Base-by-base conservation (phyloP, 1,284 basidiomycete genomes). In the Cryptococcus sp. region DNA sequence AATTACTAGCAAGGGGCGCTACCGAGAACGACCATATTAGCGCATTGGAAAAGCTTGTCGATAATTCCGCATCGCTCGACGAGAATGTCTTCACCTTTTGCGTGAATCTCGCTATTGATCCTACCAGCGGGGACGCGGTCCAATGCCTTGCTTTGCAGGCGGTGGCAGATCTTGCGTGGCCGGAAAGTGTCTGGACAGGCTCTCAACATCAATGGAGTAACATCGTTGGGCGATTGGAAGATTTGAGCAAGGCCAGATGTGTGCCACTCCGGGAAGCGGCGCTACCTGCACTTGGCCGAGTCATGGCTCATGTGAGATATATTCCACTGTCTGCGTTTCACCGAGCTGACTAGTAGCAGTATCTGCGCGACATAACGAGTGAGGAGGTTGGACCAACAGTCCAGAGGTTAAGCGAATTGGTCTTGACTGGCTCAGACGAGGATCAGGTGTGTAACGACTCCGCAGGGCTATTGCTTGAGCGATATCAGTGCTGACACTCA, bases 231-330 rank as follows among this genome's bases (percentile, higher is more conserved):
- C 20, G 15, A 45, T 54, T 42, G 43, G 41, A 5, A 47, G 15
- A 20, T 16, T 27, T 47, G 15, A 20, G 47, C 22, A 46, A 19
- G 11, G 57, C 61, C 0, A 63, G 48, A 19, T 71, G 66, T 55
- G 64, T 75, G 15, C 74, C 74, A 1, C 59, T 78, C 5, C 62
- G 58, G 41, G 75, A 78, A 54, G 76, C 75, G 13, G 70, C 66
- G 4, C 59, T 78, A 45, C 60, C 58, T 3, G 65, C 65, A 15
- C 53, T 70, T 7, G 70, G 65, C 5, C 69, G 68, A 57, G 61
- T 65, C 0, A 40, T 65, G 0, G 51, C 50, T 23, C 51, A 48
- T 47, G 64, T 63, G n/a, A 58, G 61, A 38, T 5, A 13, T 38
- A 27, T 39, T 51, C 41, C 47, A 13, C 30, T 5, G 2, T 35